phyloP scores from a whole-genome alignment of 768 basidiomycete genomes.

The Tulasnella sp. region DNA sequence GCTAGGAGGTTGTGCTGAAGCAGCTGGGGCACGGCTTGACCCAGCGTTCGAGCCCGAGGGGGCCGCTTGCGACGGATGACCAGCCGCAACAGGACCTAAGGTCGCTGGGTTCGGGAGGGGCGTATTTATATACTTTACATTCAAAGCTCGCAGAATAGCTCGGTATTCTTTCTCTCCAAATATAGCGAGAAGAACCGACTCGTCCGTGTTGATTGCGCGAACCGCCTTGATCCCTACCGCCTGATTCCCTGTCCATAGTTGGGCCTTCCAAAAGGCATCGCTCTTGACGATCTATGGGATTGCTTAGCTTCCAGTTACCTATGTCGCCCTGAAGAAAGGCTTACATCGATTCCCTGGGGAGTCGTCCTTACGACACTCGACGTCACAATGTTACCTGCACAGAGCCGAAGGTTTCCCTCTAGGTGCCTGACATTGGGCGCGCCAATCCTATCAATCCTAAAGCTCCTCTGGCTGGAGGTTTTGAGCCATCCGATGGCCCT shows the following conservation, averaged over 20 bases:
- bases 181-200: neutral
- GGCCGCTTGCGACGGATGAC: neutral
- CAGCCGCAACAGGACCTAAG: neutral
- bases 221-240: neutral
- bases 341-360: neutral
- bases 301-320: neutral
- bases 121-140: neutral
- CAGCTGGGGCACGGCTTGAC: neutral
- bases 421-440: neutral
- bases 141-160: neutral
- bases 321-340: neutral
- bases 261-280: neutral
- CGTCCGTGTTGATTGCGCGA: neutral
- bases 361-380: neutral
- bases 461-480: neutral
- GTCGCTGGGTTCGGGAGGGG: neutral
- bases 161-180: neutral
- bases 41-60: neutral
- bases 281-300: neutral
- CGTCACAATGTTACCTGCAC: neutral
- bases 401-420: neutral
- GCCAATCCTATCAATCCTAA: neutral
- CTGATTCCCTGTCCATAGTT: neutral
- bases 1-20: neutral
- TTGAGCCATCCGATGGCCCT: neutral